These are phyloP conservation scores for sweet orange (Citrus sinensis) DNA, from an alignment of 345 rosid genomes.

Conservation along the genomic window DNA sequence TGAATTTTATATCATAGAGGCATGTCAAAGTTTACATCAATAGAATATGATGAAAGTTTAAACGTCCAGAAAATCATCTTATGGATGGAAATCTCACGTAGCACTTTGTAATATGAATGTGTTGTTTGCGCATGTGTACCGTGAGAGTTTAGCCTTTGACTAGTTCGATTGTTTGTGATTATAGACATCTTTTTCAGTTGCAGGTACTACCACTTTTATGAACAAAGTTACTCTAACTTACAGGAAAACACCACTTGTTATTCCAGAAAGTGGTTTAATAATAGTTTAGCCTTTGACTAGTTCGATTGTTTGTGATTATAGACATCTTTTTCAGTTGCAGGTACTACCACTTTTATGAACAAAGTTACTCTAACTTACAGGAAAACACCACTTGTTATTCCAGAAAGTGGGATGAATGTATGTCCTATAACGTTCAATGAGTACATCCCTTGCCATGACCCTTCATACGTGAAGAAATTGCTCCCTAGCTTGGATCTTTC, in stretches of 20 bases:
- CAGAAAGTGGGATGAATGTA: conserved; percentile 30
- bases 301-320: background rate
- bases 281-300: background rate
- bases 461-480: conserved; percentile 47
- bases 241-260: conserved; percentile 44
- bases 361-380: conserved; percentile 56
- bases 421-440: conserved; percentile 79
- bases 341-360: conserved; percentile 41
- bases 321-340: conserved; percentile 34
- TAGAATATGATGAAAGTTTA: no score
- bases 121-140: background rate
- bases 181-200: conserved; percentile 15
- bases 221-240: conserved; percentile 59
- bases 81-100: background rate
- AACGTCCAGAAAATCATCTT: no score
- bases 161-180: background rate
- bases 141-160: background rate
- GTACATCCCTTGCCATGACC: conserved; percentile 84
- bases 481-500: conserved; percentile 56
- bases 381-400: conserved; percentile 47
- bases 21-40: no score
- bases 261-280: conserved; percentile 40
- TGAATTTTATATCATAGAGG: no score
- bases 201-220: conserved; percentile 45
- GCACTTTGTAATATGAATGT: background rate